Conservation (phyloP, 2,329 filamentous ascomycete genomes). For the Pseudocercospora fuligena region DNA sequence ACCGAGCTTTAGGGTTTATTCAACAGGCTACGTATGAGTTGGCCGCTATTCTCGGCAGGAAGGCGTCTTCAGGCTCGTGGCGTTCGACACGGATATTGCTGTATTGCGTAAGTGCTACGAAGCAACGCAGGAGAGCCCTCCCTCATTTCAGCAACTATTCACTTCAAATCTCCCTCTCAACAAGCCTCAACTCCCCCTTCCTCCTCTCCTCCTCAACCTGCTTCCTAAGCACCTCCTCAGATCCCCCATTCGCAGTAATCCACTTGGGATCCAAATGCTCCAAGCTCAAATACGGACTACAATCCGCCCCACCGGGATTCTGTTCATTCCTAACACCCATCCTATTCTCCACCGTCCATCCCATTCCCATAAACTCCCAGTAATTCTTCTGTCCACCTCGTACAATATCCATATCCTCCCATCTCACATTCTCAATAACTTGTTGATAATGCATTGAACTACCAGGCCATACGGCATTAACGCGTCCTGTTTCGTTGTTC, state of each 20-base stretch:
- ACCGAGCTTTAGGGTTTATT: too few relatives aligned
- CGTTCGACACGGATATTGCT: too few relatives aligned
- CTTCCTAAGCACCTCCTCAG: conserved; percentile 29
- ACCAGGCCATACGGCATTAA: conserved; percentile 57
- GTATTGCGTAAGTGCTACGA: too few relatives aligned
- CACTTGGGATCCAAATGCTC: conserved; percentile 52
- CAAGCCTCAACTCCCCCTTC: conserved; percentile 10
- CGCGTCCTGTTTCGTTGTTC: conserved; percentile 53
- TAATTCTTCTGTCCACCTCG: conserved; percentile 45
- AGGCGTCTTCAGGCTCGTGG: too few relatives aligned
- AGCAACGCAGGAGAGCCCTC: too few relatives aligned
- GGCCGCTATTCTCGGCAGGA: too few relatives aligned
- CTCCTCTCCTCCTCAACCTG: conserved; percentile 27
- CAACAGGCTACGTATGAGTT: too few relatives aligned
- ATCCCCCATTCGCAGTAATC: conserved; percentile 37
- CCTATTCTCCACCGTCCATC: conserved; percentile 42
- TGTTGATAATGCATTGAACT: conserved; percentile 55
- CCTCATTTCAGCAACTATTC: not conserved
- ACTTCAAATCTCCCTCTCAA: not conserved
- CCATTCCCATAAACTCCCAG: conserved; percentile 51
- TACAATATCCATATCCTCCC: conserved; percentile 51
- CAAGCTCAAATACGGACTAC: conserved; percentile 46
- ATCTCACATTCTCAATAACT: conserved; percentile 46
- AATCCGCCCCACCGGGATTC: conserved; percentile 36
- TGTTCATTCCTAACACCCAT: conserved; percentile 12